Base-by-base conservation (phyloP, 2,329 filamentous ascomycete genomes). In the Rugonectria rugulosa region DNA sequence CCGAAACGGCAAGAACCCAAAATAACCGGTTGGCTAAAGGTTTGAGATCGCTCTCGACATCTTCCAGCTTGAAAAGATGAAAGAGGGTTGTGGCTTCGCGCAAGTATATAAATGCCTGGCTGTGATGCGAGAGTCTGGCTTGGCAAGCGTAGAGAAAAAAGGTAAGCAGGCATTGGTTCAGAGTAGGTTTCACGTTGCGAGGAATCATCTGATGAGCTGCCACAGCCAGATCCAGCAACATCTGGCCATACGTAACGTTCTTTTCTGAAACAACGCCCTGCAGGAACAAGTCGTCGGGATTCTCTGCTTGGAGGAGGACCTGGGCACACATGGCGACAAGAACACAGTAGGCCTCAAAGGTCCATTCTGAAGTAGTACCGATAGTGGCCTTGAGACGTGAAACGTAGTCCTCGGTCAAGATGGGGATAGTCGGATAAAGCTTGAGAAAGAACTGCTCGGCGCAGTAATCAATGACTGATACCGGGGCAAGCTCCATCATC, bases 71-170 rank as follows among this genome's bases (percentile, higher is more conserved):
- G 15, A 77, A 42, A 0, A 79, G 61, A 5, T 74, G 59, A n/a
- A 75, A 72, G 0, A 77, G 57, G 0, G 76, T 78, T 2, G 75
- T 77, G 1, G 76, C 73, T 53, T 79, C 75, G n/a, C 77, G 70
- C 0, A 79, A 67, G 37, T 75, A 78, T 15, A 76, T 60, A 17
- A 78, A 79, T 0, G 77, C 75, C 29, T 75, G 76, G 42, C 72
- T 76, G 55, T 79, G 77, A 46, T 77, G 76, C 5, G 73, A 75
- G 6, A 78, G 62, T 10, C 71, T 67, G 2, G 75, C 73, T 41
- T 79, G 75, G 37, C 76, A 78, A 4, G 77, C 75, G 46, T 79
- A 79, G 15, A 79, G 69, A 44, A 79, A 78, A 59, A 79, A 79
- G 2, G 72, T 70, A 10, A 77, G 64, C 5, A 79, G 67, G 11